Percentiles rank a stretch among this genome's conserved stretches.
These are phyloP conservation scores for Alternaria longipes DNA, from an alignment of 2,329 filamentous ascomycete species.

Conservation along the genomic window DNA sequence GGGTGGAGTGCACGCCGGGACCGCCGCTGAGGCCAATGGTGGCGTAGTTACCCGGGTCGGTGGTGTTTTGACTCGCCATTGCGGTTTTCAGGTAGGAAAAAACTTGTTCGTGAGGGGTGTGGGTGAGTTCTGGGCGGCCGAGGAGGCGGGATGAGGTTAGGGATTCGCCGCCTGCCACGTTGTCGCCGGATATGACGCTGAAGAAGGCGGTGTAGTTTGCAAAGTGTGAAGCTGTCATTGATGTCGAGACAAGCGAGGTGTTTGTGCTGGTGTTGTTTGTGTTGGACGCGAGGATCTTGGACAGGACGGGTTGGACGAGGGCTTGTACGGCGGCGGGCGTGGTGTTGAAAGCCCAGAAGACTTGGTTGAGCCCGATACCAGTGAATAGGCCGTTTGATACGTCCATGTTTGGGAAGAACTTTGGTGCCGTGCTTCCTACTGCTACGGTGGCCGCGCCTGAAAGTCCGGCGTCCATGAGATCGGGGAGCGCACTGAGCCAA, in stretches of 20 bases:
- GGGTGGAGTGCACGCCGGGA: slow-evolving; percentile 34
- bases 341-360: slow-evolving; percentile 37
- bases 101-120: slow-evolving; percentile 7
- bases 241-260: not conserved
- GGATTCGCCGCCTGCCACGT: slow-evolving; percentile 33
- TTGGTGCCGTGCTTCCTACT: not conserved
- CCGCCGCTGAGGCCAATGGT: slow-evolving; percentile 42
- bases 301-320: slow-evolving; percentile 18
- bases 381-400: not conserved
- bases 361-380: slow-evolving; percentile 25
- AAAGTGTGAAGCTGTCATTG: not conserved
- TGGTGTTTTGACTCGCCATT: slow-evolving; percentile 28
- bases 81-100: slow-evolving; percentile 22
- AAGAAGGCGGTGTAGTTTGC: slow-evolving; percentile 27
- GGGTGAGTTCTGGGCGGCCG: slow-evolving; percentile 30
- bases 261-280: not conserved
- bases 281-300: not conserved
- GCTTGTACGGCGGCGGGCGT: slow-evolving; percentile 22
- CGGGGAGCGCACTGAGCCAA: not conserved
- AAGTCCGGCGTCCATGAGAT: not conserved
- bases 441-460: not conserved
- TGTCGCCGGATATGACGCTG: slow-evolving; percentile 27
- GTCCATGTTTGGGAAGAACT: not conserved
- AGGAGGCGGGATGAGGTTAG: slow-evolving; percentile 42
- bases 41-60: slow-evolving; percentile 27